Evolutionary conservation across 495 filamentous ascomycete species (phyloP).

Genomic region (Aspergillus coremiiformis): DNA sequence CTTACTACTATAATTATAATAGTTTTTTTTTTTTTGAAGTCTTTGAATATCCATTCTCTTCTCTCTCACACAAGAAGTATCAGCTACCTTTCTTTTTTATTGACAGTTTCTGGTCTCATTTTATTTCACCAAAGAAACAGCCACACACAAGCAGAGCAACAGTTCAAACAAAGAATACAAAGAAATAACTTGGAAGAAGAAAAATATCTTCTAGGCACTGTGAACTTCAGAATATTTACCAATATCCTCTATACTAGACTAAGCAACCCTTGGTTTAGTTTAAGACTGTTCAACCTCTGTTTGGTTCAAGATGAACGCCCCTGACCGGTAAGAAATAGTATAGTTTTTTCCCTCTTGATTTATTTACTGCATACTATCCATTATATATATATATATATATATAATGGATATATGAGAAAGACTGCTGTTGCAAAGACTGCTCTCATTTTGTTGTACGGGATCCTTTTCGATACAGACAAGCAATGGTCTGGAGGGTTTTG

Average conservation of each 20-base stretch:
- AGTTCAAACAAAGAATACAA: background rate
- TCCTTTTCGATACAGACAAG: background rate
- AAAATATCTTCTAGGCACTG: background rate
- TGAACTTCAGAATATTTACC: background rate
- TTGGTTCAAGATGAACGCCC: conserved; percentile 57
- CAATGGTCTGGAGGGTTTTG: background rate
- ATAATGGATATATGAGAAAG: background rate
- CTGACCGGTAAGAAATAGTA: conserved; percentile 47
- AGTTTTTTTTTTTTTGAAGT: background rate
- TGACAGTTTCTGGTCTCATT: background rate
- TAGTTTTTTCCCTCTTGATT: conserved; percentile 5
- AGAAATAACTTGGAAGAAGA: too few species aligned
- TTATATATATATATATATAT: background rate
- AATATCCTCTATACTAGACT: background rate
- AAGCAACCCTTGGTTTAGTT: background rate
- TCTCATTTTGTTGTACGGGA: background rate
- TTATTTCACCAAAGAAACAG: background rate
- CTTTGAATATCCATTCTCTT: background rate
- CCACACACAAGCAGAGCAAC: background rate
- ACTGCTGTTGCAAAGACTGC: too few species aligned
- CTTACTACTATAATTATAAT: background rate
- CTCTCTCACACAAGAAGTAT: background rate
- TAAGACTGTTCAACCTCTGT: background rate
- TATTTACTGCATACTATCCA: background rate
- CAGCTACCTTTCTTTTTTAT: background rate